Evolutionary conservation across 352 stramenopile genomes (phyloP).

Genomic region (Aphanomyces invadans): DNA sequence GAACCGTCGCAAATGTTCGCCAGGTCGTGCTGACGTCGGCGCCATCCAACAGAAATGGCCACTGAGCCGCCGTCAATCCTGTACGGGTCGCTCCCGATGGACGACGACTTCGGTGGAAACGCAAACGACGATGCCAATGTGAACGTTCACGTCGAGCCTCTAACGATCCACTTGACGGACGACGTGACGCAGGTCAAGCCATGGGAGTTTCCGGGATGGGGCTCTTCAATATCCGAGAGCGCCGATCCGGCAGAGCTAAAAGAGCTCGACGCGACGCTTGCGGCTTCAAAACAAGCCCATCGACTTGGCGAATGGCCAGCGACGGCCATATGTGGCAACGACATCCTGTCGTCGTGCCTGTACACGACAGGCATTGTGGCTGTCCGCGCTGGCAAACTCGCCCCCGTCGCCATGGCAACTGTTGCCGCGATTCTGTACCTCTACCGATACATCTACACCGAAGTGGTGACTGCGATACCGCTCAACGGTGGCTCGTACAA

Average conservation of each 20-base stretch:
- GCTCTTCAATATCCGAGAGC: neutral
- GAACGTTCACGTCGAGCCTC: neutral
- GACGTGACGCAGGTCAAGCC: conserved; percentile 1
- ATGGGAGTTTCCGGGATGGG: conserved; percentile 26
- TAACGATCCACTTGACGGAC: conserved; percentile 15
- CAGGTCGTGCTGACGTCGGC: neutral
- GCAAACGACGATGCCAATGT: neutral
- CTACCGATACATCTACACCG: conserved; percentile 76
- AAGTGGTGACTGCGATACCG: conserved; percentile 81
- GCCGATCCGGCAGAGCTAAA: conserved; percentile 21
- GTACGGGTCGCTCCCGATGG: neutral
- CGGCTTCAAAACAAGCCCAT: conserved; percentile 14
- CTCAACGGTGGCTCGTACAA: conserved; percentile 89
- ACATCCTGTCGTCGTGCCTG: conserved; percentile 82
- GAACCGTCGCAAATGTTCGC: neutral
- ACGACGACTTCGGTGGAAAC: neutral
- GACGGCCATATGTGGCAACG: conserved; percentile 84
- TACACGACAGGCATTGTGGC: conserved; percentile 44
- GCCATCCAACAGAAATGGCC: neutral
- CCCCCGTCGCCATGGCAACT: conserved; percentile 63
- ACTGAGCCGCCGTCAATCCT: neutral
- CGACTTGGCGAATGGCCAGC: conserved; percentile 55
- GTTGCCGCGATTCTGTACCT: conserved; percentile 54
- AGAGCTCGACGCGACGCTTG: conserved; percentile 20
- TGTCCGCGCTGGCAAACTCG: conserved; percentile 59